Conservation (phyloP, 768 basidiomycete species). For the Leccinum subgranulosum region DNA sequence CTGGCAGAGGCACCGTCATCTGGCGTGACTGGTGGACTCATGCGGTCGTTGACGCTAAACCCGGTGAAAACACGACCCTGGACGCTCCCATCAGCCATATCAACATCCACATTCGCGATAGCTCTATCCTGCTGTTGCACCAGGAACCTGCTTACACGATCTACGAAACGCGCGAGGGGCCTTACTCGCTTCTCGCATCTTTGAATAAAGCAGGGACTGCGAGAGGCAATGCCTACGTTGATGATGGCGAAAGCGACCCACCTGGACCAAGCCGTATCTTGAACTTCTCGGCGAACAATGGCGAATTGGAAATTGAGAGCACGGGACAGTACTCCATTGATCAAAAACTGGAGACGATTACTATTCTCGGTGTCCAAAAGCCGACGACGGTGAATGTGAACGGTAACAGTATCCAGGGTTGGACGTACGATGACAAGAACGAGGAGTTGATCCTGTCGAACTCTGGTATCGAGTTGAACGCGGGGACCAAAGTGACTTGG, state of each 20-base stretch:
- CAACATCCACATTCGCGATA: slow-evolving; percentile 72
- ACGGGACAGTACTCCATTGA: slow-evolving; percentile 31
- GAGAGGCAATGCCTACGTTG: slow-evolving; percentile 60
- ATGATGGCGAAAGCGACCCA: slow-evolving; percentile 64
- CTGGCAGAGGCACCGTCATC: slow-evolving; percentile 51
- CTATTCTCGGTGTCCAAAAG: slow-evolving; percentile 52
- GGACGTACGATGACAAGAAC: slow-evolving; percentile 39
- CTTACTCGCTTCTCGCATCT: slow-evolving; percentile 62
- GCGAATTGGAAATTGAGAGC: slow-evolving; percentile 37
- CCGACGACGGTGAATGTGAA: slow-evolving; percentile 42
- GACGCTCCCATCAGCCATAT: slow-evolving; percentile 72
- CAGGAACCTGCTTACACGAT: slow-evolving; percentile 63
- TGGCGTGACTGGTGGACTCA: slow-evolving; percentile 81
- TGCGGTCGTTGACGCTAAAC: slow-evolving; percentile 42
- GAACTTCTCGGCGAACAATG: slow-evolving; percentile 38
- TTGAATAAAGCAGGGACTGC: slow-evolving; percentile 47
- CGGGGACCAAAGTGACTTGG: slow-evolving; percentile 35
- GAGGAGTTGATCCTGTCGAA: slow-evolving; percentile 41
- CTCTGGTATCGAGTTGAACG: slow-evolving; percentile 44
- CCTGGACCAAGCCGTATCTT: slow-evolving; percentile 52
- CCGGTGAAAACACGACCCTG: slow-evolving; percentile 46
- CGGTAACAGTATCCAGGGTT: slow-evolving; percentile 32
- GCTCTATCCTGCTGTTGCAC: slow-evolving; percentile 63
- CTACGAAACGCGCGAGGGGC: slow-evolving; percentile 58
- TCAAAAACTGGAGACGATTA: slow-evolving; percentile 50